A percentile compares a stretch with the other conserved stretches of the same genome.
Evolutionary conservation across 768 basidiomycete genomes (phyloP).

Genomic region (Agaricus sinodeliciosus): DNA sequence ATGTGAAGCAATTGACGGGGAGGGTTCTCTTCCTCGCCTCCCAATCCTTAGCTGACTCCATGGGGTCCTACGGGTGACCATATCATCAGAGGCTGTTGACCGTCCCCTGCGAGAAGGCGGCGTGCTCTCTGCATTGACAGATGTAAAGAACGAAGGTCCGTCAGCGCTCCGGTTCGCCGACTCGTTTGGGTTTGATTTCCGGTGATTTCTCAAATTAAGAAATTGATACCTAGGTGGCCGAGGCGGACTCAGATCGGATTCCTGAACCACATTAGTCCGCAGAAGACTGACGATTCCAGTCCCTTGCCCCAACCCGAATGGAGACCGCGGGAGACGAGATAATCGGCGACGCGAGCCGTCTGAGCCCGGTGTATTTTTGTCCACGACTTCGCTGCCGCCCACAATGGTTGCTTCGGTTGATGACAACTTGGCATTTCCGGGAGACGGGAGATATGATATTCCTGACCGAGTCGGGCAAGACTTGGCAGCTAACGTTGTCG

Average conservation of each 20-base stretch:
- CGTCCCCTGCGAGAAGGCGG: slow-evolving; percentile 3
- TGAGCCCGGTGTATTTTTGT: not conserved
- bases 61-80: not conserved
- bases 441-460: slow-evolving; percentile 14
- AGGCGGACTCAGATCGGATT: slow-evolving; percentile 22
- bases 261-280: slow-evolving; percentile 24
- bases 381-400: not conserved
- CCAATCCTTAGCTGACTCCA: slow-evolving; percentile 1
- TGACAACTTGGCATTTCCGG: not conserved
- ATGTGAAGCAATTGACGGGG: not conserved
- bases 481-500: not conserved
- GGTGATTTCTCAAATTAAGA: not conserved
- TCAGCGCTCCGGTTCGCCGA: not conserved
- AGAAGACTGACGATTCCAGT: slow-evolving; percentile 13
- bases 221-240: slow-evolving; percentile 17
- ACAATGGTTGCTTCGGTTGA: not conserved
- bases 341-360: slow-evolving; percentile 3
- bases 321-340: slow-evolving; percentile 10
- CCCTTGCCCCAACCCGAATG: slow-evolving; percentile 9
- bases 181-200: not conserved
- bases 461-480: slow-evolving; percentile 8
- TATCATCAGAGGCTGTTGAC: slow-evolving; percentile 7
- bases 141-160: slow-evolving; percentile 1
- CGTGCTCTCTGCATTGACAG: slow-evolving; percentile 7
- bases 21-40: not conserved